Evolutionary conservation across 495 filamentous ascomycete species (phyloP).

Genomic region (Lepidopterella palustris): DNA sequence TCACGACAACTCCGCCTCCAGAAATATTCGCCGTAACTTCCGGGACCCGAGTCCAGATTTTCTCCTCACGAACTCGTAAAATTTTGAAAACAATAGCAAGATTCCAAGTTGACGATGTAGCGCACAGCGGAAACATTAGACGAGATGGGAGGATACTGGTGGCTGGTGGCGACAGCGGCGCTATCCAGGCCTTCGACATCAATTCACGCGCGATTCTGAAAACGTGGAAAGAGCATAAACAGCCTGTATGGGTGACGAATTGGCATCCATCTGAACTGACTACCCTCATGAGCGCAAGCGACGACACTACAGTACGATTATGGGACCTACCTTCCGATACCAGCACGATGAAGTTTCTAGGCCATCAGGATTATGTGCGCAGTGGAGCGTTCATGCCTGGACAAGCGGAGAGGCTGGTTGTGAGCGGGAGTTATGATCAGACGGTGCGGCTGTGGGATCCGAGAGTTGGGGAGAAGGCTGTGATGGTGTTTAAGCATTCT

Average conservation of each 20-base stretch:
- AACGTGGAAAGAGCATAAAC: conserved; percentile 93
- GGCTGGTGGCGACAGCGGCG: conserved; percentile 82
- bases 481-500: conserved; percentile 82
- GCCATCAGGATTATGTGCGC: conserved; percentile 89
- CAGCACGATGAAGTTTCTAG: conserved; percentile 69
- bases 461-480: conserved; percentile 43
- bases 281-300: conserved; percentile 71
- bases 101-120: conserved; percentile 68
- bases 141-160: conserved; percentile 83
- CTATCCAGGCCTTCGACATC: conserved; percentile 91
- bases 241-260: conserved; percentile 85
- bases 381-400: conserved; percentile 80
- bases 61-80: conserved; percentile 80
- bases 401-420: conserved; percentile 63
- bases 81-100: conserved; percentile 84
- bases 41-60: conserved; percentile 86
- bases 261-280: conserved; percentile 86
- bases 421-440: conserved; percentile 88
- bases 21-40: conserved; percentile 91
- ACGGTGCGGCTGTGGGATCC: conserved; percentile 94
- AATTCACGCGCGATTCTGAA: conserved; percentile 83
- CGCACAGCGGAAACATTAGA: conserved; percentile 77
- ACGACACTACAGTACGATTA: conserved; percentile 84
- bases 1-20: conserved; percentile 36
- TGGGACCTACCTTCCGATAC: conserved; percentile 86